Percentiles rank a stretch among this genome's conserved stretches.
Evolutionary conservation across 495 filamentous ascomycete species (phyloP).

Genomic region (Cryomyces antarcticus): DNA sequence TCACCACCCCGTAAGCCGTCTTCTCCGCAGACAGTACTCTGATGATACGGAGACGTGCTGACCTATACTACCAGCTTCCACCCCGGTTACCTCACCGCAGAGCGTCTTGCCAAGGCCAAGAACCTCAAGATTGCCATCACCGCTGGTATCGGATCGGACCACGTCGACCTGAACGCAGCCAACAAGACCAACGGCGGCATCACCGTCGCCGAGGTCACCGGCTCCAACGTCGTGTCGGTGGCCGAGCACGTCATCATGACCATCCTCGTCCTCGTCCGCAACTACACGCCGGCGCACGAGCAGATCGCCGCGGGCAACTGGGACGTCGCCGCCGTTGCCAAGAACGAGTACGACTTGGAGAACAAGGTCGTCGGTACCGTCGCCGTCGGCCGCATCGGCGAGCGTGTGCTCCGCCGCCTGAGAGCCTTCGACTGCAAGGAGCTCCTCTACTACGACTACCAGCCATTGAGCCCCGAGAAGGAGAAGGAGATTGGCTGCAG

Average conservation of each 20-base stretch:
- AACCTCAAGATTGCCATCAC: conserved; percentile 91
- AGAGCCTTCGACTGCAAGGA: conserved; percentile 99
- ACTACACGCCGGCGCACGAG: conserved; percentile 96
- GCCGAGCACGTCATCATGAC: conserved; percentile 82
- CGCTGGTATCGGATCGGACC: conserved; percentile 93
- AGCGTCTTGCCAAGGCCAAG: conserved; percentile 94
- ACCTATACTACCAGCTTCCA: conserved; percentile 52
- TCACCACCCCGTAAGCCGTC: conserved; percentile 76
- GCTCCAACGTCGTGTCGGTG: conserved; percentile 31
- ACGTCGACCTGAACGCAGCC: conserved; percentile 89
- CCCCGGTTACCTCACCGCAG: conserved; percentile 90
- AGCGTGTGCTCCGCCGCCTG: conserved; percentile 87
- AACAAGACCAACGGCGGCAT: conserved; percentile 97
- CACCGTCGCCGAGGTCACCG: conserved; percentile 93
- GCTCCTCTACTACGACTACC: conserved; percentile 98
- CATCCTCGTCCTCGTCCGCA: conserved; percentile 86
- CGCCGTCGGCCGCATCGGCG: conserved; percentile 90
- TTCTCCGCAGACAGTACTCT: not conserved
- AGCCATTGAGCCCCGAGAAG: conserved; percentile 65
- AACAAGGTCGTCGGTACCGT: conserved; percentile 96
- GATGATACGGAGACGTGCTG: not conserved
- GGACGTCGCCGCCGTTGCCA: conserved; percentile 88
- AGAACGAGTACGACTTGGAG: conserved; percentile 96
- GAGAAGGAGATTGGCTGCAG: conserved; percentile 95
- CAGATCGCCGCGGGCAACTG: conserved; percentile 73